Base-by-base conservation (phyloP, 345 rosid species). In the Syzygium oleosum region DNA sequence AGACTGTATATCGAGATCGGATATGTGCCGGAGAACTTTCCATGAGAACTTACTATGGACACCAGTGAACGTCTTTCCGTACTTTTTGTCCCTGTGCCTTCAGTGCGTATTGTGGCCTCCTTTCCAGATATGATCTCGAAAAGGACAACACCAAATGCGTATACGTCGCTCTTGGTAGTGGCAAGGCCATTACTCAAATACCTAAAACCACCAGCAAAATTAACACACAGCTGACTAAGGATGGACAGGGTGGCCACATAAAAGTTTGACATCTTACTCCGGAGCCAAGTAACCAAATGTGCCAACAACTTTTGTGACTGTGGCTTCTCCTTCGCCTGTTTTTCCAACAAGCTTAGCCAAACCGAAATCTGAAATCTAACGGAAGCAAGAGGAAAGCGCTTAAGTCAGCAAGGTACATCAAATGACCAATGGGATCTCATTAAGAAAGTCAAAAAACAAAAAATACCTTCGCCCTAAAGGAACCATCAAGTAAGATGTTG, bases 261-360 rank as follows among this genome's bases (percentile, higher is more conserved):
- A 27, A 83, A 25, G 68, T 83, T 55, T 25, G 85, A 25, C 17
- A 22, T 90, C 98, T 93, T 92, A 98, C 99, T 98, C 99, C 52
- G 99, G 99, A 51, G 99, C 98, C 84, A 98, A 91, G 91, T 96
- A 96, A 88, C 98, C 99, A 89, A 91, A 96, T 91, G 99, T 96
- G 85, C 99, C 99, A 55, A 98, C 99, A 91, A 98, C 98, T 93
- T 95, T 96, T 53, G 99, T 98, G 61, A 94, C 92, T 8, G 98
- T 88, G 59, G 96, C 91, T 90, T 96, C 99, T 91, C 94, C 97
- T 27, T 97, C 99, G 59, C 94, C 93, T 14, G 94, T 91, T 89
- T 91, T 94, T 83, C 95, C 96, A 84, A 98, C 95, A 52, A 98
- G 99, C 90, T 98, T 98, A 23, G 99, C 95, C 88, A 98, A 93